Base-by-base conservation (phyloP, 371 early-diverging fungal genomes). In the Dichotomocladium elegans region DNA sequence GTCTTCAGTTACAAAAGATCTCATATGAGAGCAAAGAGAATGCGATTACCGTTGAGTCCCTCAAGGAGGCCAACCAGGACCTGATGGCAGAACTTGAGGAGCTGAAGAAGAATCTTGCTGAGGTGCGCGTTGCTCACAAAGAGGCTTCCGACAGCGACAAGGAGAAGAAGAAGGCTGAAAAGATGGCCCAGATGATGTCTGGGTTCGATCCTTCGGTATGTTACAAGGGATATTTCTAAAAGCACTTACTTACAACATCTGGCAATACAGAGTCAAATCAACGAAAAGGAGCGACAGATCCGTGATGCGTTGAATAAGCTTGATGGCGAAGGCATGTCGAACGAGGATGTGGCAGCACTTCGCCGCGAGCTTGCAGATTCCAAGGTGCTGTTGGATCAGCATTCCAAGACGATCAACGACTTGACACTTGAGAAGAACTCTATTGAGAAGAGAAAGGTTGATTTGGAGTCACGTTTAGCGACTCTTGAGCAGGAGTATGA, bases 401-500 rank as follows among this genome's bases (percentile, higher is more conserved):
- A 89, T 48, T 83, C 85, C 31, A 78, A 77, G 42, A 68, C 79
- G 1, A 89, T 93, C 22, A 45, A 74, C 5, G 83, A 86, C 41
- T 77, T 92, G 28, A 68, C 63, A 29, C 57, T 72, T 27, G 83
- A 88, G 54, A 89, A 88, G 40, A 83, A 85, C 9, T 37, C 55
- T 2, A 65, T 92, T 53, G 68, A 72, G 21, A 59, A 68, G 53
- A 86, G 85, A 68, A 80, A 83, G 30, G 73, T 78, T 29, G 93
- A 92, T 11, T 63, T 90, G 28, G 94, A 95, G 55, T 58, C 68
- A 49, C 81, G 87, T 45, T 80, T 91, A 26, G 77, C 82, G 24
- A 65, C 79, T 4, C 75, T 95, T 29, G 90, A 94, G 64, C 58
- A 77, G 22, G 97, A 97, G 66, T 97, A 93, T 66, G 93, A 94